A percentile compares a stretch with the other conserved stretches of the same genome.
Evolutionary conservation across 2,329 filamentous ascomycete genomes (phyloP).

Genomic region (Venturia asperata): DNA sequence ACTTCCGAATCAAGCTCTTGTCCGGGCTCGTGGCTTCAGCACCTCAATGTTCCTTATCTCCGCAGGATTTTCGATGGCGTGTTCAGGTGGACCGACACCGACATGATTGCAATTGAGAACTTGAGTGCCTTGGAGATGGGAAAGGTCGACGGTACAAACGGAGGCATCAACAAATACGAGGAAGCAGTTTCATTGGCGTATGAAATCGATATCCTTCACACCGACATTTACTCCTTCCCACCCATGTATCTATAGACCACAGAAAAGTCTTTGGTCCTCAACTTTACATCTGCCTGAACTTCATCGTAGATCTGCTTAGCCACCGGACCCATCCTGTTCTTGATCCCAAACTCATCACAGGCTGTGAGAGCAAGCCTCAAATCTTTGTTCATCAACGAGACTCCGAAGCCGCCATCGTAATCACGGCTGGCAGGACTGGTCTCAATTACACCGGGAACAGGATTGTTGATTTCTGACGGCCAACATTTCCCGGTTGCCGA

Average conservation of each 20-base stretch:
- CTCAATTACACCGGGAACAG: slow-evolving; percentile 75
- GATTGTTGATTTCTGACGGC: slow-evolving; percentile 94
- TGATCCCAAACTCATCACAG: slow-evolving; percentile 38
- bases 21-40: neutral
- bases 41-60: too few species aligned
- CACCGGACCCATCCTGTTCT: slow-evolving; percentile 39
- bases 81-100: too few species aligned
- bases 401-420: slow-evolving; percentile 50
- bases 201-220: too few species aligned
- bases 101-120: too few species aligned
- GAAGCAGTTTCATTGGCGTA: neutral
- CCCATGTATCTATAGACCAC: slow-evolving; percentile 45
- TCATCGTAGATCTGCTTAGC: slow-evolving; percentile 42
- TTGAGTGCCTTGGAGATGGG: too few species aligned
- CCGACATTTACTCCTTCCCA: slow-evolving; percentile 35
- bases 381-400: slow-evolving; percentile 45
- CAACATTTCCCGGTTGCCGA: slow-evolving; percentile 91
- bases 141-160: too few species aligned
- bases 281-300: slow-evolving; percentile 36
- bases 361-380: slow-evolving; percentile 43
- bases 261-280: slow-evolving; percentile 45
- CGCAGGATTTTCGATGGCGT: too few species aligned
- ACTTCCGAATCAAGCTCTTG: too few species aligned
- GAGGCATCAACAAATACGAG: too few species aligned
- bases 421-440: slow-evolving; percentile 67